Evolutionary conservation across 345 rosid genomes (phyloP), one percentile per base, ranked within the genome.

Genomic region (Citrus cavaleriei): DNA sequence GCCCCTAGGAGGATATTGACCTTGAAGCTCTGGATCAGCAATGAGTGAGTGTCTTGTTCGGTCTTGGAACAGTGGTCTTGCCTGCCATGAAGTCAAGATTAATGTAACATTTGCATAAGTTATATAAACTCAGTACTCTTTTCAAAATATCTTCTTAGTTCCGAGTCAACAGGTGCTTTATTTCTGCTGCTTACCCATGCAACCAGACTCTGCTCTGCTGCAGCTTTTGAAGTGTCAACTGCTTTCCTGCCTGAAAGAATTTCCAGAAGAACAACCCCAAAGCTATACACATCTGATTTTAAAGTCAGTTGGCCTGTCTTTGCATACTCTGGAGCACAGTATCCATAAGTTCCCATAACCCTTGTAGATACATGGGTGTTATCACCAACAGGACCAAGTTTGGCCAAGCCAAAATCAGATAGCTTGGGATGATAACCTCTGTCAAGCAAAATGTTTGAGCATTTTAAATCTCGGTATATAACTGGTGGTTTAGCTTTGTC

Each of bases 331-430:
- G 98, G 98, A 69, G 98, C 97, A 46, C 97, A 94, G 75, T 94
- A 94, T 69, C 97, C 98, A 61, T 92, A 94, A 38, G 98, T 94
- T 57, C 98, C 98, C 98, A 94, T 92, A 79, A 94, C 98, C 75
- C 97, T 91, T 10, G 98, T 95, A 27, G 96, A 93, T 42, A 93
- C 98, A 82, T 93, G 98, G 38, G 96, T 93, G 27, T 91, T 89
- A 77, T 94, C 98, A 8, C 97, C 98, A 75, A 90, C 95, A 57
- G 97, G 96, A 5, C 98, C 98, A 73, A 94, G 82, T 84, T 94
- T 94, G 74, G 98, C 98, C 85, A 94, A 86, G 65, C 98, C 98
- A 32, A 94, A 94, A 84, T 94, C 98, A 61, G 97, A 94, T 37
- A 94, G 91, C 93, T 91, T 94, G 46, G 98, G 95, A 76, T 78